phyloP scores from a whole-genome alignment of 179 eudicot species.

The Corrigiola litoralis region DNA sequence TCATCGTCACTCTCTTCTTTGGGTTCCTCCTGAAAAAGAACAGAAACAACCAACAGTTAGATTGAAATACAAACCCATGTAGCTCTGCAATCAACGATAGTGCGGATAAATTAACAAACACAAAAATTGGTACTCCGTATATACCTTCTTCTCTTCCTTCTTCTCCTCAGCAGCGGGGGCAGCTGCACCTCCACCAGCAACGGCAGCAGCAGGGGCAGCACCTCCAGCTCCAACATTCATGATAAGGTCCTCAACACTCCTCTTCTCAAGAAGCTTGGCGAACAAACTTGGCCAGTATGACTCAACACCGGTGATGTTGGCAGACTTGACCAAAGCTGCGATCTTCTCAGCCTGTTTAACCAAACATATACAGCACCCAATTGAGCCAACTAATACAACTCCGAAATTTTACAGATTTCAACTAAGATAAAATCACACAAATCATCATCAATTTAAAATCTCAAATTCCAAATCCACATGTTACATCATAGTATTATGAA shows the following conservation, averaged over 20 bases:
- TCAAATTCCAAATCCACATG: too few relatives aligned
- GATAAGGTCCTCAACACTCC: constrained; percentile 57
- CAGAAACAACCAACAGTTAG: not conserved
- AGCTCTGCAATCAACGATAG: too few relatives aligned
- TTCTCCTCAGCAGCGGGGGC: constrained; percentile 59
- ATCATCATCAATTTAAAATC: too few relatives aligned
- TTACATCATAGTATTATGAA: too few relatives aligned
- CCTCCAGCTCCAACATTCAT: constrained; percentile 60
- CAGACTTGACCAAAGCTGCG: constrained; percentile 46
- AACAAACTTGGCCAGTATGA: constrained; percentile 78
- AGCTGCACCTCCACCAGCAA: constrained; percentile 35
- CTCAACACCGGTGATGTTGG: constrained; percentile 47
- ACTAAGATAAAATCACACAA: too few relatives aligned
- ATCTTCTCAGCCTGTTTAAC: constrained; percentile 60
- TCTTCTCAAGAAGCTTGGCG: constrained; percentile 77
- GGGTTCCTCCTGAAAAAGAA: constrained; percentile 44
- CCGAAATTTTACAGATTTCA: not conserved
- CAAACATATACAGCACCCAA: not conserved
- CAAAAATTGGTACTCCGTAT: too few relatives aligned
- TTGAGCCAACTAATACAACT: not conserved
- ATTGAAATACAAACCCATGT: too few relatives aligned
- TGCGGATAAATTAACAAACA: too few relatives aligned
- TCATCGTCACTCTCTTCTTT: constrained; percentile 77
- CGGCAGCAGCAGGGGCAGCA: constrained; percentile 32
- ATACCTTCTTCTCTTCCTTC: constrained; percentile 57